phyloP scores from a whole-genome alignment of 805 yeast genomes.

The Torulaspora franciscae region DNA sequence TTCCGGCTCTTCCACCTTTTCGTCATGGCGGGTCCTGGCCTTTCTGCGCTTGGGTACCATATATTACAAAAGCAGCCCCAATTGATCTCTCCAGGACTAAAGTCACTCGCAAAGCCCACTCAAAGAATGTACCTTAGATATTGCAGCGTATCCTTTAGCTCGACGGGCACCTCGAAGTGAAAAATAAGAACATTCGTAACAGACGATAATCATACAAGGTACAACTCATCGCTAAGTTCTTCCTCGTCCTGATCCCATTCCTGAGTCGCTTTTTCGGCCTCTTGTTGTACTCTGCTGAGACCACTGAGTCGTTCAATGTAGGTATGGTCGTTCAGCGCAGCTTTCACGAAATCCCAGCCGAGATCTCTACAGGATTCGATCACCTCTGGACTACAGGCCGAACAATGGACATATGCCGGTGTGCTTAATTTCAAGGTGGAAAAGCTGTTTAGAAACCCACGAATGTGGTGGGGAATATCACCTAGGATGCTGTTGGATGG shows the following conservation, averaged over 20 bases:
- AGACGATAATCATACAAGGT: constrained; percentile 1
- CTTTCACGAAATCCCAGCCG: constrained; percentile 79
- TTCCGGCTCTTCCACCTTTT: constrained; percentile 11
- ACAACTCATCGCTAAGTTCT: constrained; percentile 21
- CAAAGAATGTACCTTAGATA: not conserved
- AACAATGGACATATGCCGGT: constrained; percentile 70
- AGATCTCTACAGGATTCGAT: constrained; percentile 44
- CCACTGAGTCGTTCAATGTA: constrained; percentile 80
- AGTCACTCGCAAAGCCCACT: not conserved
- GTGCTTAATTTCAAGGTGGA: constrained; percentile 61
- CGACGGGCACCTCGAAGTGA: not conserved
- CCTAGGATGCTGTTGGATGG: constrained; percentile 49
- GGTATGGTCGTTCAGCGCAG: constrained; percentile 59
- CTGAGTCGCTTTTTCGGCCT: constrained; percentile 38
- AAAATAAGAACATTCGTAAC: constrained; percentile 2
- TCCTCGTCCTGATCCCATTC: constrained; percentile 29
- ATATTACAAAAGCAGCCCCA: not conserved
- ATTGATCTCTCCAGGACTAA: not conserved
- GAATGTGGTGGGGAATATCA: constrained; percentile 77
- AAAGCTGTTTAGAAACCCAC: constrained; percentile 76
- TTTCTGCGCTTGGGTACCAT: constrained; percentile 17
- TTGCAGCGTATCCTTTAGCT: not conserved
- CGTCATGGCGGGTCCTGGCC: constrained; percentile 11
- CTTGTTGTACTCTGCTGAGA: constrained; percentile 61
- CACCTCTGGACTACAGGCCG: constrained; percentile 75